Evolutionary conservation across 495 filamentous ascomycete species (phyloP).

Genomic region (Podospora comata): DNA sequence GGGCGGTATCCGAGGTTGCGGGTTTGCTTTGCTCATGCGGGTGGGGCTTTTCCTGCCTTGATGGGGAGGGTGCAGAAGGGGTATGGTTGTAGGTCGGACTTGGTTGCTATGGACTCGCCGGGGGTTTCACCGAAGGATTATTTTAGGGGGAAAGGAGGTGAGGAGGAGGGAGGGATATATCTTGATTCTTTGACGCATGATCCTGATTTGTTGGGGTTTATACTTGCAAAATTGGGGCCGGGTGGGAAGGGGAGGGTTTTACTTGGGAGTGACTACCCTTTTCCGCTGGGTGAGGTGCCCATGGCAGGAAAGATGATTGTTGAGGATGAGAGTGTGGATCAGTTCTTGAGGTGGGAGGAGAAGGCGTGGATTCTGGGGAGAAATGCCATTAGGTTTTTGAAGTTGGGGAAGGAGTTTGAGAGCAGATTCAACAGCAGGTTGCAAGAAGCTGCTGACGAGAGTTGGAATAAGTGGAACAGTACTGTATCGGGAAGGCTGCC

Average conservation of each 20-base stretch:
- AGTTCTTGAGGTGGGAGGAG: conserved; percentile 28
- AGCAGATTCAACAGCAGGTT: conserved; percentile 20
- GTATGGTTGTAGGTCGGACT: conserved; percentile 30
- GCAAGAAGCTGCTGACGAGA: not conserved
- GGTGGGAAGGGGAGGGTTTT: conserved; percentile 22
- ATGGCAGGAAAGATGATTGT: conserved; percentile 28
- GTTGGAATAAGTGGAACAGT: not conserved
- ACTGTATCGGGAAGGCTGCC: not conserved
- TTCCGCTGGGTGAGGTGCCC: conserved; percentile 31
- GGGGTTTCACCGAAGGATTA: conserved; percentile 27
- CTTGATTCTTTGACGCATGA: conserved; percentile 31
- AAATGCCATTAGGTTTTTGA: conserved; percentile 29
- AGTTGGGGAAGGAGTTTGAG: conserved; percentile 25
- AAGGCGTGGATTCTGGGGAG: conserved; percentile 24
- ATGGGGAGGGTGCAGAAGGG: conserved; percentile 32
- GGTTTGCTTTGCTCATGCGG: conserved; percentile 32
- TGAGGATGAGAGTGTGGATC: conserved; percentile 22
- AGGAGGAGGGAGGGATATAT: conserved; percentile 25
- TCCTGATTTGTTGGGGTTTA: conserved; percentile 29
- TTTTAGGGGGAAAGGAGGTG: conserved; percentile 9
- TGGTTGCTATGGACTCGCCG: conserved; percentile 25
- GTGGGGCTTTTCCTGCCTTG: conserved; percentile 31
- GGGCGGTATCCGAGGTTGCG: conserved; percentile 25
- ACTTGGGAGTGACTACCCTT: conserved; percentile 32
- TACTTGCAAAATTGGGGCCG: conserved; percentile 26